These are phyloP conservation scores for Corynespora cassiicola DNA, from an alignment of 2,329 filamentous ascomycete genomes.

Conservation along the genomic window DNA sequence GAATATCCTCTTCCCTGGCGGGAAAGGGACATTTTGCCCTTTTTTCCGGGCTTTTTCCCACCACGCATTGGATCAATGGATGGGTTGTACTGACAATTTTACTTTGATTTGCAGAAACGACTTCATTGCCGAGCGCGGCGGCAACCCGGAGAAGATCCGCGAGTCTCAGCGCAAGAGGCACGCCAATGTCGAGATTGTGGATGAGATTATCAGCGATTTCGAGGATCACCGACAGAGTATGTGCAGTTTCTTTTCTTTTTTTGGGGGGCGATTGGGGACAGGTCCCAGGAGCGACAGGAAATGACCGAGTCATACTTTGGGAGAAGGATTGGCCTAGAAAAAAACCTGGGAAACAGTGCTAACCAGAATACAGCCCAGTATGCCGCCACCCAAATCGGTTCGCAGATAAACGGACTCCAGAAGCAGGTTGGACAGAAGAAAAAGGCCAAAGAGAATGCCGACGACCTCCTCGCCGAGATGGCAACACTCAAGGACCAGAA, in stretches of 20 bases:
- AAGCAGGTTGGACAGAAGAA: constrained; percentile 92
- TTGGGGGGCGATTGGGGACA: too few relatives aligned
- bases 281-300: too few relatives aligned
- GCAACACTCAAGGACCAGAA: constrained; percentile 79
- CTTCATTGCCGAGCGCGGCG: constrained; percentile 77
- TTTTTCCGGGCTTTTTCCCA: background rate
- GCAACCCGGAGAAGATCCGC: constrained; percentile 88
- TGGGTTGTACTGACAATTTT: background rate
- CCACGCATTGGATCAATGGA: background rate
- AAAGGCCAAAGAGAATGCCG: constrained; percentile 87
- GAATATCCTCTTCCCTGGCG: too few relatives aligned
- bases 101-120: constrained; percentile 59
- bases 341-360: background rate
- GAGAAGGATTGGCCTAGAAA: constrained; percentile 9
- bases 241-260: constrained; percentile 4
- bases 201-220: constrained; percentile 87
- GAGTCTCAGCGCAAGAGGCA: constrained; percentile 86
- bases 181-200: constrained; percentile 82
- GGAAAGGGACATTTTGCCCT: background rate
- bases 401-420: constrained; percentile 85
- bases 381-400: constrained; percentile 78
- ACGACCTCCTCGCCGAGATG: constrained; percentile 80
- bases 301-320: constrained; percentile 10
- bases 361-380: constrained; percentile 77
- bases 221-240: constrained; percentile 81